Evolutionary conservation across 2,329 filamentous ascomycete species (phyloP).

Genomic region (Pyricularia sp.): DNA sequence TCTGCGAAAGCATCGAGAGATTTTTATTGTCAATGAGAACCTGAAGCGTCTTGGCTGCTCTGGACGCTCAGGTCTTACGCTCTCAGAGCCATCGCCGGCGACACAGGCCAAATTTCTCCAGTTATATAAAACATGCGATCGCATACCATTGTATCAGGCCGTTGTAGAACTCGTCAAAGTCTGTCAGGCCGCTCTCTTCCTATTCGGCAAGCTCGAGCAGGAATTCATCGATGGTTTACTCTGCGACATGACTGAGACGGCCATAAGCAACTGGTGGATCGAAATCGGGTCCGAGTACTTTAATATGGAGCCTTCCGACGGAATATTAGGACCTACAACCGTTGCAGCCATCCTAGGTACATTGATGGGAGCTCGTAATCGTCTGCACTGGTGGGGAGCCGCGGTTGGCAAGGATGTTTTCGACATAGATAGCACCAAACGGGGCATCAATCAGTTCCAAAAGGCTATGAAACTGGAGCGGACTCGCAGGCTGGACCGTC

Average conservation of each 20-base stretch:
- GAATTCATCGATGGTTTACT: slow-evolving; percentile 88
- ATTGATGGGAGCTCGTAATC: slow-evolving; percentile 81
- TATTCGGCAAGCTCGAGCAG: slow-evolving; percentile 80
- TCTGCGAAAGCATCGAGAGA: slow-evolving; percentile 65
- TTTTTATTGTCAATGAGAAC: slow-evolving; percentile 91
- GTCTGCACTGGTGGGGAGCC: slow-evolving; percentile 74
- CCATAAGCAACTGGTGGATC: slow-evolving; percentile 92
- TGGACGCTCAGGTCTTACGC: slow-evolving; percentile 74
- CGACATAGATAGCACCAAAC: slow-evolving; percentile 72
- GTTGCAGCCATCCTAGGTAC: slow-evolving; percentile 82
- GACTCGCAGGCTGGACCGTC: slow-evolving; percentile 71
- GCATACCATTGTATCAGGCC: slow-evolving; percentile 65
- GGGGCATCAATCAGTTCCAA: slow-evolving; percentile 80
- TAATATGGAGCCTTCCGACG: slow-evolving; percentile 86
- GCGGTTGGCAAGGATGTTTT: slow-evolving; percentile 88
- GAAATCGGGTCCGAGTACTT: slow-evolving; percentile 88
- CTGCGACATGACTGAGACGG: slow-evolving; percentile 86
- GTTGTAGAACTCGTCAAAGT: slow-evolving; percentile 85
- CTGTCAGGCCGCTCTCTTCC: slow-evolving; percentile 78
- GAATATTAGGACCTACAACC: slow-evolving; percentile 84
- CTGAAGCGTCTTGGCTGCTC: slow-evolving; percentile 89
- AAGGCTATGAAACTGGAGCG: slow-evolving; percentile 75
- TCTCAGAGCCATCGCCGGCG: slow-evolving; percentile 68
- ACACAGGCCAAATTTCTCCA: slow-evolving; percentile 88
- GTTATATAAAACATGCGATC: slow-evolving; percentile 79